Conservation (phyloP, 495 filamentous ascomycete species). For the Tuber indicum region DNA sequence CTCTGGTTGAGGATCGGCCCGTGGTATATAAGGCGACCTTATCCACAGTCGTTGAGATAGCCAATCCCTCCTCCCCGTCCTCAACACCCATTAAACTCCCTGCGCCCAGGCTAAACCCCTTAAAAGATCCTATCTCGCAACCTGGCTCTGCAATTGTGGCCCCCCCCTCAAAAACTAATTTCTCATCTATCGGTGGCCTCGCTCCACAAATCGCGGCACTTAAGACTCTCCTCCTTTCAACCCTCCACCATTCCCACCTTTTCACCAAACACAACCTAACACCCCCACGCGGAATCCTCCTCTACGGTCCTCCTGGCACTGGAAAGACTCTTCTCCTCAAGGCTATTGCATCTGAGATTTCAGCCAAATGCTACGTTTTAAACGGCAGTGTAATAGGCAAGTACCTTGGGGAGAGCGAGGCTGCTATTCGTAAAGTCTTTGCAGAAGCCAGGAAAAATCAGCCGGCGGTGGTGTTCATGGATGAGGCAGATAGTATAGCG, state of each 20-base stretch:
- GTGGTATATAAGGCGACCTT: constrained; percentile 23
- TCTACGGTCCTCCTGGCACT: constrained; percentile 52
- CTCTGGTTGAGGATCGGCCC: neutral
- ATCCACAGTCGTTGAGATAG: constrained; percentile 29
- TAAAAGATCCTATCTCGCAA: constrained; percentile 10
- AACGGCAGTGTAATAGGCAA: constrained; percentile 56
- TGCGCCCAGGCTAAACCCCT: neutral
- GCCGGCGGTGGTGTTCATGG: constrained; percentile 77
- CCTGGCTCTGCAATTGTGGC: constrained; percentile 11
- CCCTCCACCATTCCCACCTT: constrained; percentile 34
- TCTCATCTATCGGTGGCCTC: constrained; percentile 44
- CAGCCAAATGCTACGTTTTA: constrained; percentile 46
- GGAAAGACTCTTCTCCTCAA: constrained; percentile 56
- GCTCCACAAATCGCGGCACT: constrained; percentile 28
- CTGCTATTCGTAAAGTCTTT: constrained; percentile 63
- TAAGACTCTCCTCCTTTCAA: constrained; percentile 36
- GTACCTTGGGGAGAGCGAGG: constrained; percentile 71
- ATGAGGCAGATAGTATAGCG: constrained; percentile 70
- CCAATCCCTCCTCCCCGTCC: constrained; percentile 10
- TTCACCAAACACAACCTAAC: constrained; percentile 34
- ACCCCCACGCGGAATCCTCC: constrained; percentile 40
- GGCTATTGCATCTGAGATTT: constrained; percentile 49
- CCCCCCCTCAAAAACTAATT: constrained; percentile 42
- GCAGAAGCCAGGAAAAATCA: constrained; percentile 61
- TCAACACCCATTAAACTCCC: neutral